Conservation (phyloP, 495 filamentous ascomycete species). For the Penicillium diatomitis region DNA sequence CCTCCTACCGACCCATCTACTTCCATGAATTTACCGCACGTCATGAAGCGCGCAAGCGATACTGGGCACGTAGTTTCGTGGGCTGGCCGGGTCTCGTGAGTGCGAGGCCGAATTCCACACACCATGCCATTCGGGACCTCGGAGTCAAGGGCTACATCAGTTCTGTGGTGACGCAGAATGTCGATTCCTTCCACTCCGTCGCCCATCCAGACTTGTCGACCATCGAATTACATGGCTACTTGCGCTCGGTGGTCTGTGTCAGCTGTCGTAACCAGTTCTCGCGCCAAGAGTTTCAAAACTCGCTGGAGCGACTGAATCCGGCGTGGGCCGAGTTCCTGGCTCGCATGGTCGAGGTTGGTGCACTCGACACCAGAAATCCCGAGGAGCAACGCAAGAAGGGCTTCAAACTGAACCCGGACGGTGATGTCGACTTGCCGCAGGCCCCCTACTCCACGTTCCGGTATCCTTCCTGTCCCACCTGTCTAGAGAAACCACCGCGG, state of each 20-base stretch:
- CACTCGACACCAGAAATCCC: slow-evolving; percentile 67
- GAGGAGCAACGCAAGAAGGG: slow-evolving; percentile 58
- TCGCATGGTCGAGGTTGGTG: slow-evolving; percentile 60
- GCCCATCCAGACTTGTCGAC: slow-evolving; percentile 70
- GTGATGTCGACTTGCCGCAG: slow-evolving; percentile 84
- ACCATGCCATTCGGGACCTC: slow-evolving; percentile 64
- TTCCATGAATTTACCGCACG: slow-evolving; percentile 74
- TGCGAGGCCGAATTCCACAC: slow-evolving; percentile 70
- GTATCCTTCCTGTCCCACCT: slow-evolving; percentile 83
- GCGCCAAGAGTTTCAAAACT: slow-evolving; percentile 63
- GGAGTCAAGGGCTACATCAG: slow-evolving; percentile 61
- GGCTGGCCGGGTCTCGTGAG: slow-evolving; percentile 77
- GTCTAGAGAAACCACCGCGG: slow-evolving; percentile 56
- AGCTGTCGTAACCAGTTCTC: slow-evolving; percentile 60
- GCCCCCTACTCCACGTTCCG: slow-evolving; percentile 83
- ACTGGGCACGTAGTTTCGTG: slow-evolving; percentile 92
- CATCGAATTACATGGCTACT: slow-evolving; percentile 83
- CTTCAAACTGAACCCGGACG: slow-evolving; percentile 82
- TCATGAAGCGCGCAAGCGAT: slow-evolving; percentile 85
- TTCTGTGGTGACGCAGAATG: slow-evolving; percentile 87
- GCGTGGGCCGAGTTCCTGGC: slow-evolving; percentile 72
- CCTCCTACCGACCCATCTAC: slow-evolving; percentile 83
- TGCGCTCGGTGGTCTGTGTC: slow-evolving; percentile 73
- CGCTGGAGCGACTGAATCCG: slow-evolving; percentile 74
- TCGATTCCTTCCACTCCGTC: slow-evolving; percentile 81